Base-by-base conservation (phyloP, 805 yeast genomes). In the Scheffersomyces stipitis region DNA sequence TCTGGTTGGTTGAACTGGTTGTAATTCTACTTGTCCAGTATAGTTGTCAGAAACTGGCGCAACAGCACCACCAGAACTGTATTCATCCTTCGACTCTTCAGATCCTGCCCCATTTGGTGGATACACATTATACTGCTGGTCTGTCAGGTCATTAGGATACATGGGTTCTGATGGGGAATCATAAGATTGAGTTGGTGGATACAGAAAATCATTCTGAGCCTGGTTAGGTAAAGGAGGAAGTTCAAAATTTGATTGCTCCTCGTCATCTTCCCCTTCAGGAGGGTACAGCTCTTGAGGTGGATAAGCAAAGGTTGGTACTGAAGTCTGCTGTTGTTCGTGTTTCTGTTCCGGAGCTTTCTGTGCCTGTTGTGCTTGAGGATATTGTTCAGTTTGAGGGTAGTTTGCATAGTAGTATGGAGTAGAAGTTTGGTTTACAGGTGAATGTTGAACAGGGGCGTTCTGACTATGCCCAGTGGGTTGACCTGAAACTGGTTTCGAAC, bases 61-160 rank as follows among this genome's bases (percentile, higher is more conserved):
- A 4, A 43, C 49, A 28, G 31, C 37, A 26, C 30, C 37, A 16
- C 26, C 32, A 20, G 24, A 20, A 20, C 9, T 7, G 24, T 20
- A 20, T 20, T 20, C 9, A 20, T 20, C 10, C 24, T 20, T 20
- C 7, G 24, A 20, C 14, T 33, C 24, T 7, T 7, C 28, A 14
- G 35, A n/a, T 12, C 31, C 33, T 17, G 36, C 32, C 24, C 30
- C 34, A 28, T 18, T 16, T 18, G 35, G 17, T 16, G 10, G 30
- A 12, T 24, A 13, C 28, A 38, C 36, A 5, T 16, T 17, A 20
- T 20, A 20, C 7, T 7, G 9, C 24, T 7, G 24, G 9, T 20
- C 9, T 10, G 7, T 20, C 24, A 7, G 24, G 10, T 7, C 24
- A 20, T 20, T 20, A 20, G 24, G 10, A 20, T 20, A 20, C 9